These are phyloP conservation scores for Claviceps quebecensis DNA, from an alignment of 2,329 filamentous ascomycete species.

Conservation along the genomic window DNA sequence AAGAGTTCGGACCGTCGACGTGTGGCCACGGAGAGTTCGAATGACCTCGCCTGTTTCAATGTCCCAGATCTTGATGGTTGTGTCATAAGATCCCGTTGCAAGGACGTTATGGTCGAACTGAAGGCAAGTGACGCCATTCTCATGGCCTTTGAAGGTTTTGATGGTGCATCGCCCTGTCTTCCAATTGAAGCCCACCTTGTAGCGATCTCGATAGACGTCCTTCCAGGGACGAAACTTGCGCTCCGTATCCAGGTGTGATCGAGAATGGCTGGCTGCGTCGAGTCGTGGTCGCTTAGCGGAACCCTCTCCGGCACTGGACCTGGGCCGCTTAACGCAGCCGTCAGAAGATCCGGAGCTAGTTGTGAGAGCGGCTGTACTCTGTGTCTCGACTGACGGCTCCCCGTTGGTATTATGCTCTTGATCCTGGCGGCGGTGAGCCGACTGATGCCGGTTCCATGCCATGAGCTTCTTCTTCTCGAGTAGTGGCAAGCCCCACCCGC, in stretches of 20 bases:
- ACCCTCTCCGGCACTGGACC: slow-evolving; percentile 16
- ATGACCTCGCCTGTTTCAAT: slow-evolving; percentile 76
- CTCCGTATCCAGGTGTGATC: slow-evolving; percentile 25
- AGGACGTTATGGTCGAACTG: slow-evolving; percentile 74
- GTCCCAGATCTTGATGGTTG: slow-evolving; percentile 93
- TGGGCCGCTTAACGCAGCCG: slow-evolving; percentile 21
- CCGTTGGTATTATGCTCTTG: slow-evolving; percentile 4
- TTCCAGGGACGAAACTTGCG: slow-evolving; percentile 66
- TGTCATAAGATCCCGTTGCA: slow-evolving; percentile 88
- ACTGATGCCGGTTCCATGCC: slow-evolving; percentile 72
- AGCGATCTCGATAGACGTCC: slow-evolving; percentile 88
- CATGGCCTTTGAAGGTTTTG: slow-evolving; percentile 71
- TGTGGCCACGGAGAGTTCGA: slow-evolving; percentile 73
- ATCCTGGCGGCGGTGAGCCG: slow-evolving; percentile 8
- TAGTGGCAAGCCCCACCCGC: slow-evolving; percentile 84
- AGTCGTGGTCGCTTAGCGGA: slow-evolving; percentile 21
- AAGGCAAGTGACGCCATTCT: slow-evolving; percentile 51
- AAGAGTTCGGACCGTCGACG: slow-evolving; percentile 68
- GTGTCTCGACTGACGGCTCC: slow-evolving; percentile 13
- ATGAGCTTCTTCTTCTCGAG: slow-evolving; percentile 78
- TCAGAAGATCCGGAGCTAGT: slow-evolving; percentile 10
- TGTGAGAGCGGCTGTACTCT: slow-evolving; percentile 1
- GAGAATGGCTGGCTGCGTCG: slow-evolving; percentile 12
- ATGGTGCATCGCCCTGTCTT: slow-evolving; percentile 82
- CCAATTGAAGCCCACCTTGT: slow-evolving; percentile 95